phyloP scores from a whole-genome alignment of 441 rosid species.

The Adansonia grandidieri region DNA sequence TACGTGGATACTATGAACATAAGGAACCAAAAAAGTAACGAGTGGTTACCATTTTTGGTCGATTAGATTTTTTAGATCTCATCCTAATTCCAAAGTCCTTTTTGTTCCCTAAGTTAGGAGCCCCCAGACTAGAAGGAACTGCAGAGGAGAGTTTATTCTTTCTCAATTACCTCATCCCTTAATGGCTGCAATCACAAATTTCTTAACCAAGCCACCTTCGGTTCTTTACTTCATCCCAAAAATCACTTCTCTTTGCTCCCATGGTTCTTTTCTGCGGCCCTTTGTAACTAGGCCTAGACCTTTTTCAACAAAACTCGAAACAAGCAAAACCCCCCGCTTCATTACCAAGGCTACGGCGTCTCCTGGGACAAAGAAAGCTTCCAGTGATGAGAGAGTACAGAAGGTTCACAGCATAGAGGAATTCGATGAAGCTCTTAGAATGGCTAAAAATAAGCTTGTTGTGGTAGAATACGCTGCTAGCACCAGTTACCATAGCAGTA shows the following conservation, averaged over 20 bases:
- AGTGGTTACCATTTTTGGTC: no score
- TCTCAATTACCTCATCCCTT: neutral
- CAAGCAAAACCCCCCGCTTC: constrained; percentile 18
- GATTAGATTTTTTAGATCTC: neutral
- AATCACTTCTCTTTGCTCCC: constrained; percentile 26
- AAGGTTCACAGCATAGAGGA: constrained; percentile 71
- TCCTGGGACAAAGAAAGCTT: constrained; percentile 41
- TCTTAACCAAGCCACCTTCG: constrained; percentile 49
- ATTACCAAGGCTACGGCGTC: constrained; percentile 50
- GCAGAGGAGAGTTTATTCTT: no score
- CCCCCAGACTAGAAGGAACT: no score
- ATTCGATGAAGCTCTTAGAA: constrained; percentile 66
- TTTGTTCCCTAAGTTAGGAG: no score
- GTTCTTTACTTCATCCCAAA: constrained; percentile 30
- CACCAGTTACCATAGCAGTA: constrained; percentile 49
- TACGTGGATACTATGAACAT: neutral
- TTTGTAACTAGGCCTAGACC: constrained; percentile 23
- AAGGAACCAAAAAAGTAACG: neutral
- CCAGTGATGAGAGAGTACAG: constrained; percentile 55
- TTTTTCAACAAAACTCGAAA: constrained; percentile 15
- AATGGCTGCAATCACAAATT: constrained; percentile 21
- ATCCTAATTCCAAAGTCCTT: neutral
- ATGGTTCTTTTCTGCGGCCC: constrained; percentile 32
- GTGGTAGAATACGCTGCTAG: constrained; percentile 78
- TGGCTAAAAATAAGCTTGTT: constrained; percentile 67